Evolutionary conservation across 805 yeast species (phyloP), one percentile per base, ranked within the genome.

Genomic region (Yarrowia osloensis): DNA sequence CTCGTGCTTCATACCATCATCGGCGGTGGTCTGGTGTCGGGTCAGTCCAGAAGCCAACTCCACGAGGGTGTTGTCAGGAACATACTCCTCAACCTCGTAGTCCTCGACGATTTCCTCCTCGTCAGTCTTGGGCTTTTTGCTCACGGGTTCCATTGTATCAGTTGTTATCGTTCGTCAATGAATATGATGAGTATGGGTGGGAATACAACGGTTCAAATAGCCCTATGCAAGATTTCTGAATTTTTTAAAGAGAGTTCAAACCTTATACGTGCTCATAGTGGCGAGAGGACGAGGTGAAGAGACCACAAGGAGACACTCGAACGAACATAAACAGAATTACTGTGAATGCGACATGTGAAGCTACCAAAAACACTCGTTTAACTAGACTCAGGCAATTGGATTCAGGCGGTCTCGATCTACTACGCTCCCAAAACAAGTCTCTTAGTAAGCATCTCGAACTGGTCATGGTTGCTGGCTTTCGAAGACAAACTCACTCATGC

Each of bases 1-100:
- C 69, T 80, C 82, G 3, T 75, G 76, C 31, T 69, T 72, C 55
- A 68, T 65, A 4, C 80, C 80, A 17, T 73, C 74, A 19, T 69
- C 75, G 50, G 77, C 76, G 0, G 79, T 76, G 26, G 78, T 73
- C 22, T 71, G 26, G 67, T 75, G 80, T 50, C 77, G 67, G 21
- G 61, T 67, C 29, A 74, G 62, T 22, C 49, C 67, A 35, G 52
- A 33, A 5, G 54, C 42, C 31, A 57, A 39, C 11, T 57, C 63
- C 26, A 57, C 63, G 28, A 57, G 63, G 19, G 35, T 26, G 63
- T 44, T 57, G 24, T 57, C 63, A 15, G 63, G 35, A 11, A 54
- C 62, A n/a, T 24, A 54, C 24, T 37, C 35, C n/a, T 37, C 46
- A 5, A 8, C 49, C 47, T 40, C 63, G 37, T 54, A 35, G 29